A percentile compares a stretch with the other conserved stretches of the same genome.
Evolutionary conservation across 2,329 filamentous ascomycete genomes (phyloP).

Genomic region (Ilyonectria mors-panacis): DNA sequence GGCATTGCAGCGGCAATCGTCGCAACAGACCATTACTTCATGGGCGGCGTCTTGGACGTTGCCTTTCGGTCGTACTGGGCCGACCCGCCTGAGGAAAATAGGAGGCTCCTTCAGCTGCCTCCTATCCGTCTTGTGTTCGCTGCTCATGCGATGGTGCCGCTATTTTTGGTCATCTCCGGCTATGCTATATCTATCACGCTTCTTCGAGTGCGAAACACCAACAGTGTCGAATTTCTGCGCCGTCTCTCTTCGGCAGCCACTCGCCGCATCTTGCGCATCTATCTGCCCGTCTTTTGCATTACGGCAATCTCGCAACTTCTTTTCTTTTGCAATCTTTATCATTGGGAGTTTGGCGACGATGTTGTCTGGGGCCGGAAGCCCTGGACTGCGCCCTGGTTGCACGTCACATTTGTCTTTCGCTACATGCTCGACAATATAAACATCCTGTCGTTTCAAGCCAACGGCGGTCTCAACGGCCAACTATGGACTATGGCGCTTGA

Average conservation of each 20-base stretch:
- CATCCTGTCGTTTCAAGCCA: conserved; percentile 23
- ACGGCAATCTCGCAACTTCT: conserved; percentile 29
- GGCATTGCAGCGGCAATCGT: conserved; percentile 33
- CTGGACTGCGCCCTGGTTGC: conserved; percentile 30
- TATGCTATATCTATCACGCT: conserved; percentile 32
- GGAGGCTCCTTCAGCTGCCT: conserved; percentile 31
- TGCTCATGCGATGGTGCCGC: conserved; percentile 30
- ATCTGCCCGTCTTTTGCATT: conserved; percentile 31
- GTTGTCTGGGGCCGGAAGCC: conserved; percentile 25
- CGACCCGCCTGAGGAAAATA: conserved; percentile 31
- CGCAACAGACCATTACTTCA: conserved; percentile 31
- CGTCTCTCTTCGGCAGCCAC: conserved; percentile 29
- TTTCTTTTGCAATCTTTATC: conserved; percentile 26
- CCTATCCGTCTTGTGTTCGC: conserved; percentile 30
- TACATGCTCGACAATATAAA: conserved; percentile 34
- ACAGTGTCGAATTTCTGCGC: conserved; percentile 21
- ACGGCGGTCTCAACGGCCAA: conserved; percentile 30
- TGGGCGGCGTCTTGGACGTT: conserved; percentile 28
- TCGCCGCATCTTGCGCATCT: conserved; percentile 32
- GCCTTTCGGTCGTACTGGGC: conserved; percentile 31
- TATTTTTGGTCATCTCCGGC: conserved; percentile 31
- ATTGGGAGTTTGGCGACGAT: conserved; percentile 29
- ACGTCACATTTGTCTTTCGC: conserved; percentile 31
- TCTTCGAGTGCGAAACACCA: conserved; percentile 22
- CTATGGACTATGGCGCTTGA: conserved; percentile 32